Percentiles rank a stretch among this genome's conserved stretches.
Conservation (phyloP, 2,329 filamentous ascomycete species). For the Ophioceras dolichostomum region DNA sequence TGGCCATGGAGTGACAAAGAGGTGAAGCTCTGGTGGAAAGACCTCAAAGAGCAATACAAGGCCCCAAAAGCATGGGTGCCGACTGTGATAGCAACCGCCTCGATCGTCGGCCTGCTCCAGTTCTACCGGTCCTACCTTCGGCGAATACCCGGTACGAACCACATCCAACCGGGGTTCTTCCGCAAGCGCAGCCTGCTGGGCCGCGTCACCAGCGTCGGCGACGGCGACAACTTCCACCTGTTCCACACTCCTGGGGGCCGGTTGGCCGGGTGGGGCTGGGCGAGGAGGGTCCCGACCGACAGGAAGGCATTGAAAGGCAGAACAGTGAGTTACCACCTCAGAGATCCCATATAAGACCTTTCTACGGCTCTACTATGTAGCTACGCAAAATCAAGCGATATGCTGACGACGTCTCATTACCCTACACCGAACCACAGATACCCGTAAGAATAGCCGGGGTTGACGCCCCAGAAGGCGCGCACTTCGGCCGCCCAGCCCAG, state of each 20-base stretch:
- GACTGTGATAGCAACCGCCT: conserved; percentile 39
- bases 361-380: not conserved
- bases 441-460: conserved; percentile 82
- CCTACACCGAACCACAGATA: conserved; percentile 40
- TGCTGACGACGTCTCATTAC: not conserved
- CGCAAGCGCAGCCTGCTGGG: conserved; percentile 69
- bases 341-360: too few species aligned
- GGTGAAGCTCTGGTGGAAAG: too few species aligned
- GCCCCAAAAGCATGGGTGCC: conserved; percentile 41
- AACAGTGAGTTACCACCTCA: conserved; percentile 51
- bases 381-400: not conserved
- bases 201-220: conserved; percentile 82
- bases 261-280: conserved; percentile 83
- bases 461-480: conserved; percentile 84
- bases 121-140: conserved; percentile 69
- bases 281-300: conserved; percentile 59
- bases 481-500: conserved; percentile 83
- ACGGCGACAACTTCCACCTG: conserved; percentile 90
- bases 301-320: conserved; percentile 60
- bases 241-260: conserved; percentile 92
- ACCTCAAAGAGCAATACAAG: conserved; percentile 37
- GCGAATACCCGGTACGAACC: conserved; percentile 65
- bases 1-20: too few species aligned
- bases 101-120: conserved; percentile 38
- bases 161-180: conserved; percentile 66